A percentile compares a stretch with the other conserved stretches of the same genome.
phyloP scores from a whole-genome alignment of 139 green algal species.

The Chlamydomonas eustigma region DNA sequence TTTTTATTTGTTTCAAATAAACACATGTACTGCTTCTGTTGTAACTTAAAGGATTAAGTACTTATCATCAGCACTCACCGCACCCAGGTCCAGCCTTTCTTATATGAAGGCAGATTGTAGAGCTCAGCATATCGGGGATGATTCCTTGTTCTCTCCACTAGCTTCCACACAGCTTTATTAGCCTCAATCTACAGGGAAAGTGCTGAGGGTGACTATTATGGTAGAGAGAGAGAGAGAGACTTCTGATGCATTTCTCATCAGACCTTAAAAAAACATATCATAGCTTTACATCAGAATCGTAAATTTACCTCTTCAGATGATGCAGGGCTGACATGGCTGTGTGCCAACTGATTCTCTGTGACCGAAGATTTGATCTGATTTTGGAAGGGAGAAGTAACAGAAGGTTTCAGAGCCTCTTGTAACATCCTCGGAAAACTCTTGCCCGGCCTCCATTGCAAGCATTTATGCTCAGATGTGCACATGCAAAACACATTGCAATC shows the following conservation, averaged over 20 bases:
- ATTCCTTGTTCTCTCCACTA: neutral
- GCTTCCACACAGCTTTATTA: neutral
- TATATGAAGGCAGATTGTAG: neutral
- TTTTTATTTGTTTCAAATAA: too few species aligned
- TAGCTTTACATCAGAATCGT: neutral
- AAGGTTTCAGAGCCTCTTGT: neutral
- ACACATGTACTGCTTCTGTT: too few species aligned
- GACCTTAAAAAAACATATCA: neutral
- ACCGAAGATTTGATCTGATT: neutral
- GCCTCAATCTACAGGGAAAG: too few species aligned
- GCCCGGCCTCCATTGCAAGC: neutral
- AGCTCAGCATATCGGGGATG: neutral
- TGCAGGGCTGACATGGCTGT: neutral
- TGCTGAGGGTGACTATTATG: too few species aligned
- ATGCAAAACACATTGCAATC: too few species aligned
- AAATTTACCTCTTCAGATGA: neutral
- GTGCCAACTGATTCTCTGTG: too few species aligned
- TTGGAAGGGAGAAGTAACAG: neutral
- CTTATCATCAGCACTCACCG: neutral
- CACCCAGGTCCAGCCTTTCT: conserved; percentile 1
- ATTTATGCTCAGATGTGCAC: neutral
- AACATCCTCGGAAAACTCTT: neutral
- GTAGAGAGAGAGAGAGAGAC: too few species aligned
- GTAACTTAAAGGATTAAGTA: too few species aligned
- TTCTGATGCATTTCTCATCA: too few species aligned